phyloP scores from a whole-genome alignment of 2,329 filamentous ascomycete genomes.

The Aspergillus alliaceus region DNA sequence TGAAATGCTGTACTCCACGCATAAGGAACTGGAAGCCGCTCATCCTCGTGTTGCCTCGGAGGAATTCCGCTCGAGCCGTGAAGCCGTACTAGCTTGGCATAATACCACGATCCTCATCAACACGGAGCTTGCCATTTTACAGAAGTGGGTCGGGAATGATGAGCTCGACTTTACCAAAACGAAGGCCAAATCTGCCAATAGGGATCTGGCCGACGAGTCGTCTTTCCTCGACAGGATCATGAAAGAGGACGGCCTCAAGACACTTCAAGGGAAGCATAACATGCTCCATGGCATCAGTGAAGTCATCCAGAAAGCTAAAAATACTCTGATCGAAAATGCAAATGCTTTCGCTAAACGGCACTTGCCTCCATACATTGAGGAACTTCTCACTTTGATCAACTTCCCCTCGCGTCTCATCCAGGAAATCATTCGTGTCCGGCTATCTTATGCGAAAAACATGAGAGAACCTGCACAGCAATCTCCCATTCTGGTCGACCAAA shows the following conservation, averaged over 20 bases:
- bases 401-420: slow-evolving; percentile 95
- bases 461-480: slow-evolving; percentile 92
- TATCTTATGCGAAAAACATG: slow-evolving; percentile 91
- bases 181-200: slow-evolving; percentile 66
- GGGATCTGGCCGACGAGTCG: slow-evolving; percentile 80
- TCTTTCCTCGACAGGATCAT: slow-evolving; percentile 92
- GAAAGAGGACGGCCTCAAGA: slow-evolving; percentile 93
- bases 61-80: slow-evolving; percentile 77
- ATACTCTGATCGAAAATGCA: slow-evolving; percentile 83
- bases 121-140: slow-evolving; percentile 84
- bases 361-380: slow-evolving; percentile 93
- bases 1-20: slow-evolving; percentile 81
- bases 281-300: slow-evolving; percentile 81
- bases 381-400: slow-evolving; percentile 92
- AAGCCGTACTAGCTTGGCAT: slow-evolving; percentile 91
- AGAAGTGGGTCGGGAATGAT: slow-evolving; percentile 95
- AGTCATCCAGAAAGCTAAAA: slow-evolving; percentile 92
- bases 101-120: slow-evolving; percentile 97
- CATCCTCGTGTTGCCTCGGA: slow-evolving; percentile 76
- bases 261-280: slow-evolving; percentile 77
- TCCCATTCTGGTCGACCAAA: slow-evolving; percentile 91
- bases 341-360: slow-evolving; percentile 83
- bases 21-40: slow-evolving; percentile 68
- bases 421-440: slow-evolving; percentile 88
- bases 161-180: slow-evolving; percentile 86